Conservation (phyloP, 164 flowering plant species). For the Protea cynaroides region DNA sequence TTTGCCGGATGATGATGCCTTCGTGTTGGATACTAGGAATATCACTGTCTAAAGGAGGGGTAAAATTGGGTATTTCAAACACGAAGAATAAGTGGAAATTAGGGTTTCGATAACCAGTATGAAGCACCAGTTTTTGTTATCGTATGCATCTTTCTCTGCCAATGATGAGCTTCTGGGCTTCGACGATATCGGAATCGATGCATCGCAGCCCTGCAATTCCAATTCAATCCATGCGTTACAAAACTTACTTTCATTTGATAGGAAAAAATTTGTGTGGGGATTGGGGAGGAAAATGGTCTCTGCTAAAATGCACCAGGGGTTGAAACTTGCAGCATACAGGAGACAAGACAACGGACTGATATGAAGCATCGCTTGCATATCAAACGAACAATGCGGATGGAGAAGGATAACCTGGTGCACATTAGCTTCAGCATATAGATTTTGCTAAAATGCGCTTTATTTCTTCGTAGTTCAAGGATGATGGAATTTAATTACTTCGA, state of each 20-base stretch:
- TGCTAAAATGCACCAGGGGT: slow-evolving; percentile 11
- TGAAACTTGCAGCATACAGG: background rate
- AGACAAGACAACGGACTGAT: background rate
- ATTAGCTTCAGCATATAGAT: background rate
- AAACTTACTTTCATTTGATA: background rate
- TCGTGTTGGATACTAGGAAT: too few relatives aligned
- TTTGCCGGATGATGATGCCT: too few relatives aligned
- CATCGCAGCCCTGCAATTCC: slow-evolving; percentile 78
- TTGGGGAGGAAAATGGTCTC: too few relatives aligned
- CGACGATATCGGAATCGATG: slow-evolving; percentile 55
- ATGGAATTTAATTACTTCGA: slow-evolving; percentile 38
- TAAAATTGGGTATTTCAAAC: too few relatives aligned
- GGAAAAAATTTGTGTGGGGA: background rate
- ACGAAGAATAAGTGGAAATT: too few relatives aligned
- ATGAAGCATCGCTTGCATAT: background rate
- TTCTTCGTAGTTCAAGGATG: background rate
- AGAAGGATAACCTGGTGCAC: background rate
- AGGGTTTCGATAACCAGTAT: too few relatives aligned
- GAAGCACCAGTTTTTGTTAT: slow-evolving; percentile 54
- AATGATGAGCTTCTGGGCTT: slow-evolving; percentile 38
- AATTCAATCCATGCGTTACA: too few relatives aligned
- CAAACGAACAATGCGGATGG: too few relatives aligned
- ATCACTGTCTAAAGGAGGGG: too few relatives aligned
- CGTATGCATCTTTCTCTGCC: slow-evolving; percentile 76
- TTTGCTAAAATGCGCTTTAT: slow-evolving; percentile 6